Conservation (phyloP, 192 early-diverging fungal genomes). For the Coemansia sp. region DNA sequence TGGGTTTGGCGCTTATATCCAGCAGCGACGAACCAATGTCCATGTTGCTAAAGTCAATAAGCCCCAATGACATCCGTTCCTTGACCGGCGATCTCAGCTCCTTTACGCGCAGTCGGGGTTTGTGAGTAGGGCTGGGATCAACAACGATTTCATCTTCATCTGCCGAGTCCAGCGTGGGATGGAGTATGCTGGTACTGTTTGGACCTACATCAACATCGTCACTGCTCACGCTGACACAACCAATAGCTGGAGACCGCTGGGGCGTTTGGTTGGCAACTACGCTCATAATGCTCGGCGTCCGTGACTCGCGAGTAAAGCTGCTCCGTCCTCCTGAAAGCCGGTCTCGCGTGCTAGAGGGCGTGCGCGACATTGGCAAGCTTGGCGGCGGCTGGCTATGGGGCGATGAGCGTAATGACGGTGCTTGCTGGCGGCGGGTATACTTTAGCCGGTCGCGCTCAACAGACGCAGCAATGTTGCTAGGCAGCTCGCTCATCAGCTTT, state of each 20-base stretch:
- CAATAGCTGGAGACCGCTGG: constrained; percentile 13
- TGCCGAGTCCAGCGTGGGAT: constrained; percentile 9
- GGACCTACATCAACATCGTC: neutral
- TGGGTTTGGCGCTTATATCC: constrained; percentile 14
- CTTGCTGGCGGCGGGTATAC: constrained; percentile 9
- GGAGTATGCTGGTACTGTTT: too few relatives aligned
- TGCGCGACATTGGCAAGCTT: constrained; percentile 10
- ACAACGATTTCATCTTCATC: constrained; percentile 19
- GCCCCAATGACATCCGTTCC: constrained; percentile 43
- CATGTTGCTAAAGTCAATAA: constrained; percentile 51
- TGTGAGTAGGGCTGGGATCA: neutral
- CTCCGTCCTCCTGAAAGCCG: constrained; percentile 17
- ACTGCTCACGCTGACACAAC: constrained; percentile 1
- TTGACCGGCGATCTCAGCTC: constrained; percentile 26
- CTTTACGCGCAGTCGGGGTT: constrained; percentile 14
- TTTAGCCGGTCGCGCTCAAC: constrained; percentile 30
- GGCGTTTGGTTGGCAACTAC: constrained; percentile 23
- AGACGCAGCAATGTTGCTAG: constrained; percentile 17
- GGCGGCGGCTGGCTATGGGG: constrained; percentile 21
- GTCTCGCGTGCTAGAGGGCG: constrained; percentile 12
- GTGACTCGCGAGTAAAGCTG: constrained; percentile 22
- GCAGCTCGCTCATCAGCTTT: constrained; percentile 16
- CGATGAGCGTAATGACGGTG: neutral
- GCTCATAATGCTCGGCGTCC: constrained; percentile 28
- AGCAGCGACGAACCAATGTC: constrained; percentile 35